A percentile compares a stretch with the other conserved stretches of the same genome.
These are phyloP conservation scores for Penicillium occitanis DNA, from an alignment of 2,329 filamentous ascomycete species.

Conservation along the genomic window DNA sequence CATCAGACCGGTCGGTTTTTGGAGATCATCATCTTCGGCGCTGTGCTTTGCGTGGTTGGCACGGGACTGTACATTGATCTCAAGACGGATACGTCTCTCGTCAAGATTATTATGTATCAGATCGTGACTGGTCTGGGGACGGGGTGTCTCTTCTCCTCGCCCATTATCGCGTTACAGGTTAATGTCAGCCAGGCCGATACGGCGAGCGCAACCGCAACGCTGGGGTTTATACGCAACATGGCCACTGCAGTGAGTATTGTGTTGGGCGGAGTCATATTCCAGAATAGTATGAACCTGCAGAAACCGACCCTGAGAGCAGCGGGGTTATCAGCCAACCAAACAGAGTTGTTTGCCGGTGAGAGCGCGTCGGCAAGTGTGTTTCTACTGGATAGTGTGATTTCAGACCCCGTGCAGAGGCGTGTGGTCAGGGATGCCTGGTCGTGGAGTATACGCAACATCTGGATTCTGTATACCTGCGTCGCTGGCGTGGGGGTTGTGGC, in stretches of 20 bases:
- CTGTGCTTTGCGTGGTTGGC: conserved; percentile 45
- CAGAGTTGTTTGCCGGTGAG: conserved; percentile 38
- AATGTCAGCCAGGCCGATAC: conserved; percentile 51
- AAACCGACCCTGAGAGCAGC: conserved; percentile 61
- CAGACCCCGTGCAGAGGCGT: conserved; percentile 40
- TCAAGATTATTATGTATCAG: conserved; percentile 50
- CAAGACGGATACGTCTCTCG: conserved; percentile 36
- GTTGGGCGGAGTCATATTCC: conserved; percentile 75
- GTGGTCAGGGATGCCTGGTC: conserved; percentile 50
- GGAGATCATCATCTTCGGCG: conserved; percentile 49
- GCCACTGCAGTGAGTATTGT: conserved; percentile 68
- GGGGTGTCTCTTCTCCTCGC: conserved; percentile 55
- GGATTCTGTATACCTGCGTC: conserved; percentile 49
- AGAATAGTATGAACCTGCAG: conserved; percentile 58
- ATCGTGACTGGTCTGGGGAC: conserved; percentile 53
- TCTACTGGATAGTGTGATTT: conserved; percentile 9
- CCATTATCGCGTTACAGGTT: conserved; percentile 58
- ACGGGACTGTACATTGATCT: conserved; percentile 51
- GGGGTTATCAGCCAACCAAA: conserved; percentile 30
- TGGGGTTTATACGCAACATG: conserved; percentile 63
- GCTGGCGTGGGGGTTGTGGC: conserved; percentile 44
- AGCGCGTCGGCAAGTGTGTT: conserved; percentile 51
- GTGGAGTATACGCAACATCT: conserved; percentile 52
- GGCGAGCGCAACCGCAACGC: conserved; percentile 54
- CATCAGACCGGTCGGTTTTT: conserved; percentile 53